phyloP scores from a whole-genome alignment of 805 yeast species.

The Jamesozyma rosinii region DNA sequence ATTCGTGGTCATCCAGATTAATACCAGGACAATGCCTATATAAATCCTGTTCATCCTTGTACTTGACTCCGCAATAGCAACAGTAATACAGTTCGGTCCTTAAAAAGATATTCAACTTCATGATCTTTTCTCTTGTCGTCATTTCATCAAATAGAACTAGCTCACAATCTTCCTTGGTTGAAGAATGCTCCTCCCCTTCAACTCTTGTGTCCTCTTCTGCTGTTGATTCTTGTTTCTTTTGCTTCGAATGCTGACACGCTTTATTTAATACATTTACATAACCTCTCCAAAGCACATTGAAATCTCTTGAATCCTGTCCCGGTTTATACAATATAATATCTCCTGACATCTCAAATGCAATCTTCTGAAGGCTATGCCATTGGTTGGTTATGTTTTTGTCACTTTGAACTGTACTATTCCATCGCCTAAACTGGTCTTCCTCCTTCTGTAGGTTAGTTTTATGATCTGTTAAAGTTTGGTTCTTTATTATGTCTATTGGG shows the following conservation, averaged over 20 bases:
- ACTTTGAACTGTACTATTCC: constrained; percentile 1
- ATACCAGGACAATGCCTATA: constrained; percentile 42
- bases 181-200: not conserved
- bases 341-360: constrained; percentile 37
- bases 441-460: not conserved
- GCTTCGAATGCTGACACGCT: constrained; percentile 7
- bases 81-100: constrained; percentile 38
- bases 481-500: constrained; percentile 1
- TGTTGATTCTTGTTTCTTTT: constrained; percentile 4
- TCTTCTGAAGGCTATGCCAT: constrained; percentile 32
- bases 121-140: constrained; percentile 24
- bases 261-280: constrained; percentile 20
- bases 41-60: constrained; percentile 32
- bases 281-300: constrained; percentile 38
- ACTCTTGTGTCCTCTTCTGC: not conserved
- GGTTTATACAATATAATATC: constrained; percentile 26
- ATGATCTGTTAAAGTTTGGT: not conserved
- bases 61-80: constrained; percentile 41
- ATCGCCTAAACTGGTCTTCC: constrained; percentile 3
- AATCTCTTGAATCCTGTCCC: constrained; percentile 24
- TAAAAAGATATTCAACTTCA: constrained; percentile 32
- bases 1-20: constrained; percentile 36
- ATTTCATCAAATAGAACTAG: constrained; percentile 25
- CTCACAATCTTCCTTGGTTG: constrained; percentile 24
- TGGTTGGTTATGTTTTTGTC: constrained; percentile 8